Conservation (phyloP, 306 rosid species). For the Vigna hirtella region DNA sequence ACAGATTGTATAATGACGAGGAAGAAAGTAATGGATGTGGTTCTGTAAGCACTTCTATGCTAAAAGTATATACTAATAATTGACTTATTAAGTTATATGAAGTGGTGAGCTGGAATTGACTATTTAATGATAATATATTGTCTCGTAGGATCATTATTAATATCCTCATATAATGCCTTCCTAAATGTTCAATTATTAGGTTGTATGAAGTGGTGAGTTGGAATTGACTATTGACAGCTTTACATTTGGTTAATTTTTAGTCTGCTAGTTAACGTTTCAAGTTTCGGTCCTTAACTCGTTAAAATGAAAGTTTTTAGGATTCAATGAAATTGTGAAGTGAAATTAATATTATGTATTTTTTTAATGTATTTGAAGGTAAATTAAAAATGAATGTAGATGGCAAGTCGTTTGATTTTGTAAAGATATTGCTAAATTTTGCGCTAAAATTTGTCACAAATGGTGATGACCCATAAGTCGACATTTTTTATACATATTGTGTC, state of each 20-base stretch:
- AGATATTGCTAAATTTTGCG: background rate
- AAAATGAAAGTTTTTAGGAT: background rate
- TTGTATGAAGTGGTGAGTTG: background rate
- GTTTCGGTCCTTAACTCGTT: background rate
- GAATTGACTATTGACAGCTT: background rate
- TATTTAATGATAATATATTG: background rate
- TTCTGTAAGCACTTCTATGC: background rate
- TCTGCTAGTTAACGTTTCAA: background rate
- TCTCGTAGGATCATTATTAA: background rate
- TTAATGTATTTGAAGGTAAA: background rate
- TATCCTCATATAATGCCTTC: background rate
- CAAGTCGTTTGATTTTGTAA: background rate
- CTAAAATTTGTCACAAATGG: background rate
- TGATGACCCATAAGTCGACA: background rate
- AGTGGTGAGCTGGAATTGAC: too few species aligned
- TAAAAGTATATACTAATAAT: too few species aligned
- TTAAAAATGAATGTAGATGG: background rate
- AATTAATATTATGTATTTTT: background rate
- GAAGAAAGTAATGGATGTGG: background rate
- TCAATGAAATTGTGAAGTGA: background rate
- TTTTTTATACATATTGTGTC: background rate
- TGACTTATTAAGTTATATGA: too few species aligned
- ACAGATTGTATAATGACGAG: background rate
- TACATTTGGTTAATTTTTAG: background rate
- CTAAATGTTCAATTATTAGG: background rate